Base-by-base conservation (phyloP, 176 grass and related monocot species). In the Tuctoria greenei region DNA sequence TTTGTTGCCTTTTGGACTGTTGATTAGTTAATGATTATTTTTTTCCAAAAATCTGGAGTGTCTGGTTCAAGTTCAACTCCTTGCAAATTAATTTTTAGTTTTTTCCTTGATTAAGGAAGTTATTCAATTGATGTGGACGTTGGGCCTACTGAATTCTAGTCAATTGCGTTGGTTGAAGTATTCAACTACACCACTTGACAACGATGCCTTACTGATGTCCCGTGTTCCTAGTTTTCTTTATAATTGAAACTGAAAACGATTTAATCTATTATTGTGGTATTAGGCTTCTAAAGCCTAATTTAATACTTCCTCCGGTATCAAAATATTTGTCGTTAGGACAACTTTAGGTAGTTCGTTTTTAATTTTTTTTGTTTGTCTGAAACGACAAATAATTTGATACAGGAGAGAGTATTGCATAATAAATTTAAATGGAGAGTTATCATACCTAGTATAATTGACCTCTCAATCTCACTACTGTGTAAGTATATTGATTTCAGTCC, bases 121-220 rank as follows among this genome's bases (percentile, higher is more conserved):
- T 69, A 31, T 74, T 71, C 47, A 45, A 36, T 55, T 51, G 76
- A 84, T 76, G 10, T 57, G 28, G 41, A 71, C 64, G 26, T 41
- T 37, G 38, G 15, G 31, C 28, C 14, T 8, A 66, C 61, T 37
- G 13, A 34, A 58, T 65, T 15, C 14, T 41, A 84, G 81, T 80
- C 81, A 76, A 79, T 66, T 64, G 43, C 49, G 31, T 57, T 71
- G 28, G 64, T 75, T 80, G 70, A 76, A 74, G 17, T 74, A 18
- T 72, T 74, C 81, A 75, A 51, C 4, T 18, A 0, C 7, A 54
- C 27, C 46, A 6, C 46, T 75, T 47, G 34, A 75, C 5, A 57
- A 80, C 28, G 70, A 71, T 80, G 39, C 69, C 44, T 11, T 64
- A n/a, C 45, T 9, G 16, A 49, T 7, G 23, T 57, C 27, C 23